Base-by-base conservation (phyloP, 345 rosid species). In the Boechera stricta region DNA sequence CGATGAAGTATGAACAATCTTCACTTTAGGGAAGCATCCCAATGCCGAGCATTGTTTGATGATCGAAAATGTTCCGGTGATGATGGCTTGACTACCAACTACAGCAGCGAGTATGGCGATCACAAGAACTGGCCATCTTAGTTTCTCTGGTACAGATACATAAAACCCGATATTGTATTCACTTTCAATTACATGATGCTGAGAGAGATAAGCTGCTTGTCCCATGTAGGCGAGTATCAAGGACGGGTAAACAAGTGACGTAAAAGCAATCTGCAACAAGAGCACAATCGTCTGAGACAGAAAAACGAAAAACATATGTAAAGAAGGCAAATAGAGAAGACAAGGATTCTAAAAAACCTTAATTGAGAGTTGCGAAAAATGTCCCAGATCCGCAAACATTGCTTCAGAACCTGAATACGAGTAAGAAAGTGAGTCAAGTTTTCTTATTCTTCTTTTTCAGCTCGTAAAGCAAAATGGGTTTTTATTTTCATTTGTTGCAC, bases 341-440 rank as follows among this genome's bases (percentile, higher is more conserved):
- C 38, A 39, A 52, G 28, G 32, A 16, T 4, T 24, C 29, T 36
- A 15, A 2, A 42, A 42, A 80, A 92, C 97, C 94, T 91, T 86
- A 79, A 93, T 91, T 75, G 98, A 93, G 80, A 86, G 79, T 32
- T 93, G 97, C 1, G 95, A 91, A 55, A 93, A 93, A 73, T 93
- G 98, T 18, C 98, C 98, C 5, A 91, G 98, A 87, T 93, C 97
- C 28, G 98, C 98, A 82, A 91, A 91, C 98, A 93, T 93, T 51
- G 98, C 98, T 80, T 93, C 98, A 1, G 98, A 91, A 53, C 96
- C 93, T 90, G 82, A 26, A 72, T 52, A 38, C 49, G 5, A 36
- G 16, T 47, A 18, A 18, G 33, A 54, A 26, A 45, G 32, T 8
- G 33, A 29, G 38, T 38, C 24, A 11, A 48, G 56, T 5, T 32